phyloP scores from a whole-genome alignment of 2,329 filamentous ascomycete species.

The Metarhizium robertsii region DNA sequence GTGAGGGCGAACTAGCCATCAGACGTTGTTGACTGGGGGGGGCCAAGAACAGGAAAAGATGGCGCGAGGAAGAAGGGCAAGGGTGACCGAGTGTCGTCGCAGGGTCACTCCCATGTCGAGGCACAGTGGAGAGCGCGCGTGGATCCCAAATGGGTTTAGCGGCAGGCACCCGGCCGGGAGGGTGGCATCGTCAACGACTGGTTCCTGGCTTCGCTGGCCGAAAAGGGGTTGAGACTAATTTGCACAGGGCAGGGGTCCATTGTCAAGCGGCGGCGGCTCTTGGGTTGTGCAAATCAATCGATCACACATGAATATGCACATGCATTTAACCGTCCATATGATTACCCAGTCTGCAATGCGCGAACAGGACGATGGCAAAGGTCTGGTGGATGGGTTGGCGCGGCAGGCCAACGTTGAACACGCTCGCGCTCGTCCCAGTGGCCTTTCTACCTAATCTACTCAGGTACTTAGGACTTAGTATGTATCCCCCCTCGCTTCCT shows the following conservation, averaged over 20 bases:
- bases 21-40: not conserved
- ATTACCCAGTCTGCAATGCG: too few species aligned
- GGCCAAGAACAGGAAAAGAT: not conserved
- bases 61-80: not conserved
- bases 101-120: not conserved
- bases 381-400: too few species aligned
- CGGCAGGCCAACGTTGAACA: too few species aligned
- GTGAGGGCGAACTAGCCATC: not conserved
- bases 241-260: not conserved
- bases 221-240: constrained; percentile 1
- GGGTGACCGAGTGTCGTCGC: not conserved
- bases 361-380: too few species aligned
- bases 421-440: too few species aligned
- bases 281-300: not conserved
- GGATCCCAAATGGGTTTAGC: constrained; percentile 3
- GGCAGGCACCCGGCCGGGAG: constrained; percentile 4
- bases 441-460: too few species aligned
- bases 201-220: not conserved
- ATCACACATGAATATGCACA: too few species aligned
- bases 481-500: too few species aligned
- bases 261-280: not conserved
- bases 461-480: too few species aligned
- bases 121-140: not conserved
- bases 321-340: too few species aligned
- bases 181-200: not conserved